These are phyloP conservation scores for Solanum aculeatissimum DNA, from an alignment of 305 asterid genomes.

Conservation along the genomic window DNA sequence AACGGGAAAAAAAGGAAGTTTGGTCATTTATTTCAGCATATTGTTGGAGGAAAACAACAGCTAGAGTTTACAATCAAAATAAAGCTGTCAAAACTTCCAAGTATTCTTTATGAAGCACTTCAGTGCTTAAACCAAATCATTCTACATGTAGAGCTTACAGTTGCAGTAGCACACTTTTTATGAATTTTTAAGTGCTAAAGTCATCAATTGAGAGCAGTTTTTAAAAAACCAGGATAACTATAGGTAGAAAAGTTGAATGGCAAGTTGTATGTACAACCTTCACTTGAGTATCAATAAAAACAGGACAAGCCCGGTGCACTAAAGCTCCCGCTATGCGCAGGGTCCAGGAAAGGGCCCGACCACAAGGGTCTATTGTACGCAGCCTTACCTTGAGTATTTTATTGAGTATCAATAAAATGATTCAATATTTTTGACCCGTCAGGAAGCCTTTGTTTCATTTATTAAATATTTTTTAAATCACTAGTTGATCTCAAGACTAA, in stretches of 20 bases:
- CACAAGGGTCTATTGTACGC: too few relatives aligned
- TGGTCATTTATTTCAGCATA: not conserved
- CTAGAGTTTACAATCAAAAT: not conserved
- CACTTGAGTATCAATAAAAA: not conserved
- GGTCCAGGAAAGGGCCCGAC: too few relatives aligned
- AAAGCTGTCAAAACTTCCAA: not conserved
- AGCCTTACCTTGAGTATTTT: too few relatives aligned
- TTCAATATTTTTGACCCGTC: not conserved
- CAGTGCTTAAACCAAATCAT: not conserved
- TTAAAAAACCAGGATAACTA: not conserved
- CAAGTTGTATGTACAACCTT: not conserved
- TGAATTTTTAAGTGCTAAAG: not conserved
- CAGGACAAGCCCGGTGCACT: too few relatives aligned
- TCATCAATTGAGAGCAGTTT: not conserved
- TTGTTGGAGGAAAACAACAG: not conserved
- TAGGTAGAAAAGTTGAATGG: not conserved
- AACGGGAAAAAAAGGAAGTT: not conserved
- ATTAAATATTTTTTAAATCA: not conserved
- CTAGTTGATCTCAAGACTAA: not conserved
- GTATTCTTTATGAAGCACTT: not conserved
- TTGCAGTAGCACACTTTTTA: not conserved
- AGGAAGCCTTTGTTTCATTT: not conserved
- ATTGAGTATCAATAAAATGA: not conserved
- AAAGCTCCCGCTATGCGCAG: too few relatives aligned
- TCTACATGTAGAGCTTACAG: not conserved